phyloP scores from a whole-genome alignment of 1,284 basidiomycete genomes.

The Cerioporus squamosus region DNA sequence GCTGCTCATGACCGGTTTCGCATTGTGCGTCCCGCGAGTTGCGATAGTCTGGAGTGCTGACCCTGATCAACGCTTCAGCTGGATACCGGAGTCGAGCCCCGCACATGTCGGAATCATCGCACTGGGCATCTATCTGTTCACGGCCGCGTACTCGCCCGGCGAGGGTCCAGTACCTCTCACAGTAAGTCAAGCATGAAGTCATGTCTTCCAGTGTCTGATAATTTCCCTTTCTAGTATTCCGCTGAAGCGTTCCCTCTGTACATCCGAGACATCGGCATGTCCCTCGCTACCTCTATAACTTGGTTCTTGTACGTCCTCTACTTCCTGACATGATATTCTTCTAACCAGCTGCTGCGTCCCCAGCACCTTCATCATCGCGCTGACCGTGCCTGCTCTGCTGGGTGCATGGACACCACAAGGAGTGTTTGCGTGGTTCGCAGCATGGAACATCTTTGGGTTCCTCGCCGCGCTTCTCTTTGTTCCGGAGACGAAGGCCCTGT shows the following conservation, averaged over 20 bases:
- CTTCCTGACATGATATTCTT: too few relatives aligned
- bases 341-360: too few relatives aligned
- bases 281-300: slow-evolving; percentile 59
- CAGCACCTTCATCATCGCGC: slow-evolving; percentile 59
- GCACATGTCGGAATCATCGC: slow-evolving; percentile 56
- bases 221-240: slow-evolving; percentile 43
- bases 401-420: slow-evolving; percentile 63
- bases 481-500: slow-evolving; percentile 80
- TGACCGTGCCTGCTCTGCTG: slow-evolving; percentile 67
- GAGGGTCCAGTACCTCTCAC: slow-evolving; percentile 85
- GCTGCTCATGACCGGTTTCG: slow-evolving; percentile 65
- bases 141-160: slow-evolving; percentile 67
- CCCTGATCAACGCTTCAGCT: slow-evolving; percentile 19
- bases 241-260: slow-evolving; percentile 77
- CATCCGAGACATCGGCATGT: slow-evolving; percentile 76
- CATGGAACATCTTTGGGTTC: slow-evolving; percentile 48
- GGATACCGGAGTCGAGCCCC: slow-evolving; percentile 41
- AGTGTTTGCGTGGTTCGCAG: slow-evolving; percentile 62
- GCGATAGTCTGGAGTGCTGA: too few relatives aligned
- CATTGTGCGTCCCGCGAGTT: slow-evolving; percentile 38
- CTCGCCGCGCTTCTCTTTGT: slow-evolving; percentile 61
- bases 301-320: slow-evolving; percentile 54
- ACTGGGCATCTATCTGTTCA: slow-evolving; percentile 67
- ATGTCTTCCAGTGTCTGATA: too few relatives aligned
- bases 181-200: slow-evolving; percentile 25